Base-by-base conservation (phyloP, 2,329 filamentous ascomycete species). In the Ophiostoma sp. region DNA sequence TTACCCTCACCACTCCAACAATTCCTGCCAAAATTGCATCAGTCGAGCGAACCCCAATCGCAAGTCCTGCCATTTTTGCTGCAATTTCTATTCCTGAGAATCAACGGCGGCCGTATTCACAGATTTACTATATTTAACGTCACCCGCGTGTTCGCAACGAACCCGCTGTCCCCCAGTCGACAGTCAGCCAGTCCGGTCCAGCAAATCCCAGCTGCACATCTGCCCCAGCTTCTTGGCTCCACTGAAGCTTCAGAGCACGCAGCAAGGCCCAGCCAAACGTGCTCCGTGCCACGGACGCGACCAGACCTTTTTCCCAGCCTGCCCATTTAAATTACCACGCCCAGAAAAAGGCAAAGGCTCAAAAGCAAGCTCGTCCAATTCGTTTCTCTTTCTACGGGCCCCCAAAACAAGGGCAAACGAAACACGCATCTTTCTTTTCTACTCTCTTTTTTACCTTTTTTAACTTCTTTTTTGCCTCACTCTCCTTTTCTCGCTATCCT, bases 231-330 rank as follows among this genome's bases (percentile, higher is more conserved):
- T 69, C 55, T 42, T 68, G 28, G 64, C 66, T 55, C 66, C 66
- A 69, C 66, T 55, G 66, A 69, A 69, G 66, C 66, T 69, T 69
- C 25, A 50, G 25, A 68, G 22, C 25, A 50, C 64, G 42, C 64
- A 50, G 45, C 25, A 69, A 52, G 17, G 28, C 64, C 64, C 66
- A 68, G 42, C 64, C 25, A 69, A 69, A 31, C 19, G 28, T 69
- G 66, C 45, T 52, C 42, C 42, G 64, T 52, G 66, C 66, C n/a
- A 52, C 66, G 19, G 55, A 50, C 42, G 64, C 64, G 42, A 69
- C 66, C 25, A 36, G 28, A 52, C 11, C 7, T 9, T 6, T 17
- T 55, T 25, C 42, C 66, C 45, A 69, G 66, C 66, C 45, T 52
- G 25, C 66, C 45, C 66, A 69, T 69, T 69, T 55, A 69, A 66